Conservation (phyloP, 2,329 filamentous ascomycete genomes). For the Penicillium digitatum region DNA sequence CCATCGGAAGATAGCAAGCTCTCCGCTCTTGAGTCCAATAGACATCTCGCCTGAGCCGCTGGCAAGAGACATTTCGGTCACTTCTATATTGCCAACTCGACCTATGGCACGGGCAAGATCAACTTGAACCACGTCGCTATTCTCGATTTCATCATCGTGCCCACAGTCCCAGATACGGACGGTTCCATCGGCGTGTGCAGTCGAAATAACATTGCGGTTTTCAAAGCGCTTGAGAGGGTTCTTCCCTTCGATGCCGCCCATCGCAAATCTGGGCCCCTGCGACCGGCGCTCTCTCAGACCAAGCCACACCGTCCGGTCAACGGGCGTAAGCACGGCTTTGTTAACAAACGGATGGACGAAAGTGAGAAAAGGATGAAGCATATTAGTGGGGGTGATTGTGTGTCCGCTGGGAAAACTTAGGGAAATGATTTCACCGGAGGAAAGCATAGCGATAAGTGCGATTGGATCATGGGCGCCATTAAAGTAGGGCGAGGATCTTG, state of each 20-base stretch:
- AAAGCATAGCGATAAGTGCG: constrained; percentile 71
- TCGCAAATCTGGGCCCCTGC: constrained; percentile 71
- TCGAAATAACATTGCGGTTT: constrained; percentile 76
- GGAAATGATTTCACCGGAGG: constrained; percentile 83
- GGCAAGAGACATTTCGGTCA: constrained; percentile 75
- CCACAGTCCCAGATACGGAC: constrained; percentile 92
- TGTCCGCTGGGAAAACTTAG: constrained; percentile 90
- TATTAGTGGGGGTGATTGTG: constrained; percentile 86
- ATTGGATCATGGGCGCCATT: constrained; percentile 85
- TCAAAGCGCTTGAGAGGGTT: constrained; percentile 73
- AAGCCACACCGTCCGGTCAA: constrained; percentile 80
- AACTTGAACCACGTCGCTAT: constrained; percentile 73
- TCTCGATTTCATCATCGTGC: constrained; percentile 90
- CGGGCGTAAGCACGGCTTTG: constrained; percentile 64
- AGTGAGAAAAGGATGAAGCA: constrained; percentile 80
- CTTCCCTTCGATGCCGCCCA: constrained; percentile 70
- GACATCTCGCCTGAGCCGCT: constrained; percentile 79
- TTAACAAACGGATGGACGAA: constrained; percentile 88
- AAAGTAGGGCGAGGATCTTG: constrained; percentile 78
- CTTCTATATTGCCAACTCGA: constrained; percentile 70
- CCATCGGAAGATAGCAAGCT: constrained; percentile 84
- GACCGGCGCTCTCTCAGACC: constrained; percentile 81
- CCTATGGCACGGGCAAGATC: constrained; percentile 80
- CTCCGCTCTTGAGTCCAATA: constrained; percentile 75
- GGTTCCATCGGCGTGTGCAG: constrained; percentile 84